These are phyloP conservation scores for Leccinum obscurum DNA, from an alignment of 768 basidiomycete genomes.

Conservation along the genomic window DNA sequence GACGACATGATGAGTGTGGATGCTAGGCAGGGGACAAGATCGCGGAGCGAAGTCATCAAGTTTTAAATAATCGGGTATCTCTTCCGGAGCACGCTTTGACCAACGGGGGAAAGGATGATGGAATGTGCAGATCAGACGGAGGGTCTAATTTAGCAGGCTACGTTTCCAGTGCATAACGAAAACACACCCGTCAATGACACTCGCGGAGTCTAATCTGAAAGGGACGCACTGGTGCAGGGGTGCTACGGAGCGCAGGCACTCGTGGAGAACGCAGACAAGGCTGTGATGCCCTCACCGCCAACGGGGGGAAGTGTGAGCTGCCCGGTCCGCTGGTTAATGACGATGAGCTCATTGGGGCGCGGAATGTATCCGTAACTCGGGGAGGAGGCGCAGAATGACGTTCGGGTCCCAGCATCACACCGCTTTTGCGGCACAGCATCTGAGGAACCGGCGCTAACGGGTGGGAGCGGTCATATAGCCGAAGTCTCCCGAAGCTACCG, in stretches of 20 bases:
- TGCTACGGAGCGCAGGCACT: slow-evolving; percentile 8
- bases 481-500: background rate
- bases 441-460: background rate
- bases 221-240: slow-evolving; percentile 1
- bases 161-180: slow-evolving; percentile 32
- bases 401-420: slow-evolving; percentile 22
- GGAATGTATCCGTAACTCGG: background rate
- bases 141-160: slow-evolving; percentile 19
- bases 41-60: slow-evolving; percentile 3
- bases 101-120: slow-evolving; percentile 19
- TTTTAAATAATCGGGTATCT: slow-evolving; percentile 25
- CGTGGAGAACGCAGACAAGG: slow-evolving; percentile 11
- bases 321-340: background rate
- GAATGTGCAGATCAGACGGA: slow-evolving; percentile 19
- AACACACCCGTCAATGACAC: background rate
- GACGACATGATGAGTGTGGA: slow-evolving; percentile 23
- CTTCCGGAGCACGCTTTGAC: slow-evolving; percentile 21
- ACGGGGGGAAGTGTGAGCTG: slow-evolving; percentile 1
- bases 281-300: slow-evolving; percentile 26
- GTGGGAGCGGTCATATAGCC: slow-evolving; percentile 1
- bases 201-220: slow-evolving; percentile 14
- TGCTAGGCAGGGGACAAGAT: slow-evolving; percentile 7
- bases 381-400: slow-evolving; percentile 20
- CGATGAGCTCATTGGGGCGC: slow-evolving; percentile 3
- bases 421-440: slow-evolving; percentile 27